Percentiles rank a stretch among this genome's conserved stretches.
Conservation (phyloP, 495 filamentous ascomycete genomes). For the Neurospora tetraspora region DNA sequence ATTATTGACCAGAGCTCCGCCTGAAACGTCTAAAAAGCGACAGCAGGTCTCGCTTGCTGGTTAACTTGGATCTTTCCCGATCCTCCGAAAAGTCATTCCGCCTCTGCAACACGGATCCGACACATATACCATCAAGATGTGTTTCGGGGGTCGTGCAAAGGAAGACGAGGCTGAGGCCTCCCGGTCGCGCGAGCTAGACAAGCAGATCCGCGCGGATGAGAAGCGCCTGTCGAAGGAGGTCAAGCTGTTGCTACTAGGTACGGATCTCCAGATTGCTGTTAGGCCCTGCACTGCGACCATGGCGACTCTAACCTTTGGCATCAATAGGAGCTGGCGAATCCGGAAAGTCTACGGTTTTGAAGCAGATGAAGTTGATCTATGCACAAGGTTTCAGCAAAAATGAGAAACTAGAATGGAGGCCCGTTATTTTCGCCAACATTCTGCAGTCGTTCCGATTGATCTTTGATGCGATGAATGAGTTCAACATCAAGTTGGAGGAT, state of each 20-base stretch:
- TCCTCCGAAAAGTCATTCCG: background rate
- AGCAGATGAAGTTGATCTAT: constrained; percentile 99
- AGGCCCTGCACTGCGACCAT: background rate
- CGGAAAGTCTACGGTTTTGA: constrained; percentile 95
- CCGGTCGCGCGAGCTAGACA: constrained; percentile 62
- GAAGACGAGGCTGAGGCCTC: constrained; percentile 35
- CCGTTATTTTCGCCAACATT: constrained; percentile 90
- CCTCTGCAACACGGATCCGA: background rate
- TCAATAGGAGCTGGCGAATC: constrained; percentile 85
- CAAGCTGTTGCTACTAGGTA: constrained; percentile 76
- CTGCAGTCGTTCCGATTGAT: constrained; percentile 82
- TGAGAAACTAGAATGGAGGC: constrained; percentile 86
- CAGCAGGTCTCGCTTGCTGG: background rate
- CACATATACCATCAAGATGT: constrained; percentile 39
- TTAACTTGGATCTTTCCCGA: background rate
- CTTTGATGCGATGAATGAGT: constrained; percentile 86
- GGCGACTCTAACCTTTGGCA: background rate
- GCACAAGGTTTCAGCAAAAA: constrained; percentile 82
- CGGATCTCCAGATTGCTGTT: constrained; percentile 15
- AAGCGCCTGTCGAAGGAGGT: constrained; percentile 70
- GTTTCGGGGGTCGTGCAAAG: constrained; percentile 49
- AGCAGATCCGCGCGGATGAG: constrained; percentile 67
- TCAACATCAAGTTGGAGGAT: constrained; percentile 65
- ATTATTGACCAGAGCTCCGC: background rate
- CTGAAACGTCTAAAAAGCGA: background rate